Evolutionary conservation across 108 stramenopile species (phyloP).

Genomic region (Seminavis robusta): DNA sequence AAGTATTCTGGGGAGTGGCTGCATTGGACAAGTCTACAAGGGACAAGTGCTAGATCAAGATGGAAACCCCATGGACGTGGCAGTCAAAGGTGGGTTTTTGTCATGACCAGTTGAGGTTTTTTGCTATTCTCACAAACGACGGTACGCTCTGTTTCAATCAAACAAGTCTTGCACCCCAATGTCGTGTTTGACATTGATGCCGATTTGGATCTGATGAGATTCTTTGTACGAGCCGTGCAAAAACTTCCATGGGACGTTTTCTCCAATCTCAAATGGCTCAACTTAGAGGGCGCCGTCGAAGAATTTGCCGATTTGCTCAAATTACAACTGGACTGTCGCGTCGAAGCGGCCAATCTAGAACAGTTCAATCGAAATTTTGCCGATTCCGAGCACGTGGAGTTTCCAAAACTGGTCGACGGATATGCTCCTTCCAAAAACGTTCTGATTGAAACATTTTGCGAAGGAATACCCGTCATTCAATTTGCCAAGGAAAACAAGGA

Average conservation of each 20-base stretch:
- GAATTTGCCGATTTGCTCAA: conserved; percentile 79
- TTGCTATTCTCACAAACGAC: too few relatives aligned
- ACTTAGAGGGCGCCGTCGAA: conserved; percentile 66
- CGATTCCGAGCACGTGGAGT: conserved; percentile 53
- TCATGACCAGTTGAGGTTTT: too few relatives aligned
- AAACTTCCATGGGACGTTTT: conserved; percentile 15
- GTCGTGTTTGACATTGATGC: conserved; percentile 44
- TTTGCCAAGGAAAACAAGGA: conserved; percentile 34
- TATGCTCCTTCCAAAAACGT: conserved; percentile 59
- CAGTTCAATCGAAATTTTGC: conserved; percentile 70
- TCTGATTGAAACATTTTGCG: conserved; percentile 77
- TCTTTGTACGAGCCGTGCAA: conserved; percentile 20
- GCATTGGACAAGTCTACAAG: conserved; percentile 73
- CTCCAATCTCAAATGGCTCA: conserved; percentile 37
- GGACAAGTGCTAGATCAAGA: conserved; percentile 16
- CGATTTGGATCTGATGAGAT: conserved; percentile 60
- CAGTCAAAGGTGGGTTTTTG: too few relatives aligned
- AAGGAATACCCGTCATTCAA: conserved; percentile 45
- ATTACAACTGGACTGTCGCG: conserved; percentile 76
- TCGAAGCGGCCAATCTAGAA: conserved; percentile 76
- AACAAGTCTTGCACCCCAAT: conserved; percentile 58
- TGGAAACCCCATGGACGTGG: too few relatives aligned
- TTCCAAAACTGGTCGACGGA: conserved; percentile 65
- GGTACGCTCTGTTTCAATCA: conserved; percentile 46
- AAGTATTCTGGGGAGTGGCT: conserved; percentile 57